These are phyloP conservation scores for Botrytis elliptica DNA, from an alignment of 2,329 filamentous ascomycete genomes.

Conservation along the genomic window DNA sequence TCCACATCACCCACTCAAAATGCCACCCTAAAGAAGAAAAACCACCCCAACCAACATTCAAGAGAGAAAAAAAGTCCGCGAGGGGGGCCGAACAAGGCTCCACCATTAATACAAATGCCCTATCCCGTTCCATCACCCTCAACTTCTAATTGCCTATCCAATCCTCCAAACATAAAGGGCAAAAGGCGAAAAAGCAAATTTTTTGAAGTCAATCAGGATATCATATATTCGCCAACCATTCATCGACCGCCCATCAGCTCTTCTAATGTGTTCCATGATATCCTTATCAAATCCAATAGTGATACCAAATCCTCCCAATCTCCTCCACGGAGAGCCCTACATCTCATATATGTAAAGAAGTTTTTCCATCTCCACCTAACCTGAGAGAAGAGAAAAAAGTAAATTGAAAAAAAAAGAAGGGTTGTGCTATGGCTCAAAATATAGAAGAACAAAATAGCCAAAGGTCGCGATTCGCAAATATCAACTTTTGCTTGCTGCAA, in stretches of 20 bases:
- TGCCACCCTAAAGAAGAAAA: not conserved
- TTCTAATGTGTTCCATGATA: conserved; percentile 19
- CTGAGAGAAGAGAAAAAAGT: conserved; percentile 3
- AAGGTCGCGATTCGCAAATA: not conserved
- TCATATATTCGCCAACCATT: conserved; percentile 21
- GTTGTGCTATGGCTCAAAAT: conserved; percentile 6
- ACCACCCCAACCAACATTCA: not conserved
- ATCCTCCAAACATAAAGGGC: not conserved
- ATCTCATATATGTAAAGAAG: conserved; percentile 17
- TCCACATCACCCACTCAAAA: not conserved
- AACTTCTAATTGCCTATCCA: conserved; percentile 12
- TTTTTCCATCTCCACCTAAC: conserved; percentile 12
- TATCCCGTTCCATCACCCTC: not conserved
- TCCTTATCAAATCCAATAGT: conserved; percentile 12
- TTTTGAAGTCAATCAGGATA: conserved; percentile 16
- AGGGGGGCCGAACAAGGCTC: conserved; percentile 2
- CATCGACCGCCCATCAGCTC: conserved; percentile 13
- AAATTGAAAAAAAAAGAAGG: conserved; percentile 1
- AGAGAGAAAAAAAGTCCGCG: not conserved
- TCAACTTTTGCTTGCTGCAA: conserved; percentile 13
- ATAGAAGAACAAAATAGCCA: conserved; percentile 2
- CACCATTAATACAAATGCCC: conserved; percentile 21
- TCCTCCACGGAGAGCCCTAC: conserved; percentile 17
- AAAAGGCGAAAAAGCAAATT: conserved; percentile 11
- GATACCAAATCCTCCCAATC: conserved; percentile 6